Conservation (phyloP, 164 flowering plant species). For the Vitis rupestris region DNA sequence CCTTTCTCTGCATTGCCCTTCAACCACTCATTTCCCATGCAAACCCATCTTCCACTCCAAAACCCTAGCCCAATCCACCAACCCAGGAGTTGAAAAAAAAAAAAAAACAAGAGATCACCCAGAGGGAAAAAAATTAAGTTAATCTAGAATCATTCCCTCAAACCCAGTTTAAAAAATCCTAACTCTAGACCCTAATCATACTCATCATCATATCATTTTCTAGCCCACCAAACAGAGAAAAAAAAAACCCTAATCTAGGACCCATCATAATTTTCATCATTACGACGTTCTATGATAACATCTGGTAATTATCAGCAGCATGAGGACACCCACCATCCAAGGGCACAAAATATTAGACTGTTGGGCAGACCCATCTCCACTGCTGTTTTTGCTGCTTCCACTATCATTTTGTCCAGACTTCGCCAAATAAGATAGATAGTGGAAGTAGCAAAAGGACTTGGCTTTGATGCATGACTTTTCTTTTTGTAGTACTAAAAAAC, state of each 20-base stretch:
- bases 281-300: slow-evolving; percentile 4
- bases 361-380: slow-evolving; percentile 1
- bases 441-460: slow-evolving; percentile 5
- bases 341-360: neutral
- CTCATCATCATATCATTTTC: slow-evolving; percentile 17
- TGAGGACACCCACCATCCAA: slow-evolving; percentile 19
- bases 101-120: neutral
- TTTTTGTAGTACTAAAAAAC: slow-evolving; percentile 17
- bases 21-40: slow-evolving; percentile 54
- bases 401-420: slow-evolving; percentile 9
- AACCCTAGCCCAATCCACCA: slow-evolving; percentile 30
- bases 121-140: no score
- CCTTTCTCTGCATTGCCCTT: slow-evolving; percentile 38
- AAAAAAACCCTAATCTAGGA: slow-evolving; percentile 11
- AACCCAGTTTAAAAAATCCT: neutral
- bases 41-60: slow-evolving; percentile 36
- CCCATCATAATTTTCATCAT: slow-evolving; percentile 22
- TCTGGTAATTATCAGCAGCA: slow-evolving; percentile 20
- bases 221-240: neutral
- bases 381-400: slow-evolving; percentile 17
- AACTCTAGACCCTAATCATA: slow-evolving; percentile 12
- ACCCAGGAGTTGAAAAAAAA: slow-evolving; percentile 11
- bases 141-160: neutral
- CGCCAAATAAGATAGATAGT: neutral
- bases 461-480: neutral